Percentiles rank a stretch among this genome's conserved stretches.
Evolutionary conservation across 805 yeast genomes (phyloP).

Genomic region (Starmerella davenportii): DNA sequence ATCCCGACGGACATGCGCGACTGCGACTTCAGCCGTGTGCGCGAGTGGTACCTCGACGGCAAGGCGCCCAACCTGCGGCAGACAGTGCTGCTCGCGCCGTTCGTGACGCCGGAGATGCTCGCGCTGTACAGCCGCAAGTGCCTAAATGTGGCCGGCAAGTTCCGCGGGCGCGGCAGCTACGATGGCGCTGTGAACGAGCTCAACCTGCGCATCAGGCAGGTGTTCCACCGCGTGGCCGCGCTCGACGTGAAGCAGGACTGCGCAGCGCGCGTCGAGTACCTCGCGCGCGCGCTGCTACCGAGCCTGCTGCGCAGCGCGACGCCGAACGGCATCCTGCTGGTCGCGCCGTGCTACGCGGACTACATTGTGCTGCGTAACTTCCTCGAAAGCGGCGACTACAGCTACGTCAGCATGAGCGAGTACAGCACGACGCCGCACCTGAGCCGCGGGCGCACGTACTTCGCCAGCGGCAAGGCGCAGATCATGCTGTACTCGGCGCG

Average conservation of each 20-base stretch:
- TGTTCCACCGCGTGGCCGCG: constrained; percentile 51
- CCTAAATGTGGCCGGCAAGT: constrained; percentile 24
- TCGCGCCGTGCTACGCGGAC: constrained; percentile 75
- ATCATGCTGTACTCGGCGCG: constrained; percentile 83
- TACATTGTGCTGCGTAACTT: constrained; percentile 62
- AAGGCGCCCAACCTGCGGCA: constrained; percentile 60
- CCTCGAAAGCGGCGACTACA: constrained; percentile 39
- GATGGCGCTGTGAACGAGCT: constrained; percentile 43
- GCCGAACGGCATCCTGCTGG: constrained; percentile 59
- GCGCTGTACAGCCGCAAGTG: constrained; percentile 30
- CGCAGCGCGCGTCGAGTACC: constrained; percentile 64
- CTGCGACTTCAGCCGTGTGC: constrained; percentile 77
- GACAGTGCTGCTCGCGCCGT: constrained; percentile 57
- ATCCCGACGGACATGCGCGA: constrained; percentile 65
- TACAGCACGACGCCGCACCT: constrained; percentile 58
- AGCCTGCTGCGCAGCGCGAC: constrained; percentile 42
- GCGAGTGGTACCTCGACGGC: constrained; percentile 85
- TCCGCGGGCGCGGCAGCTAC: constrained; percentile 27
- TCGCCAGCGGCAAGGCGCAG: constrained; percentile 43
- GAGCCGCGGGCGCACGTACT: constrained; percentile 51
- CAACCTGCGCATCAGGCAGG: constrained; percentile 39
- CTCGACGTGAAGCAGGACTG: constrained; percentile 46
- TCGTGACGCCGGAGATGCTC: constrained; percentile 64
- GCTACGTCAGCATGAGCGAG: constrained; percentile 64
- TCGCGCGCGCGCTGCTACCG: constrained; percentile 57